Conservation (phyloP, 805 yeast species). For the Cyberlindnera euphorbiae region DNA sequence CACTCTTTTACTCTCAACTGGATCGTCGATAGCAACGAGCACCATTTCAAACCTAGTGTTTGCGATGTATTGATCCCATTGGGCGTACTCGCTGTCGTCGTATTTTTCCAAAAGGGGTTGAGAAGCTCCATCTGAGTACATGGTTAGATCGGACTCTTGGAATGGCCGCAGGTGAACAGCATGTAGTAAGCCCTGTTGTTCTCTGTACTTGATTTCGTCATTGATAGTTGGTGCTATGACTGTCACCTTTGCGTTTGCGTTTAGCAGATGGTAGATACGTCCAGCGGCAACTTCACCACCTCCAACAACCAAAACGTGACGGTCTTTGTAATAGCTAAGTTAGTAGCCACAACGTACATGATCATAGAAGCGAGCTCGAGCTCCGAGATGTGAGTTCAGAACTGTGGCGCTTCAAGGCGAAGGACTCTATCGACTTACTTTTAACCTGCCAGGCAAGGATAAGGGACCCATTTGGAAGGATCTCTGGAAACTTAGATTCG, state of each 20-base stretch:
- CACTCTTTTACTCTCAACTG: slow-evolving; percentile 49
- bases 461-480: slow-evolving; percentile 46
- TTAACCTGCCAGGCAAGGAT: slow-evolving; percentile 73
- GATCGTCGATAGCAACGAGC: slow-evolving; percentile 72
- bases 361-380: no score
- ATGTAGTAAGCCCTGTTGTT: slow-evolving; percentile 37
- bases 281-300: slow-evolving; percentile 76
- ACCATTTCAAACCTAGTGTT: slow-evolving; percentile 52
- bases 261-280: slow-evolving; percentile 58
- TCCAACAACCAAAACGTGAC: slow-evolving; percentile 69
- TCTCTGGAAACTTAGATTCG: slow-evolving; percentile 13
- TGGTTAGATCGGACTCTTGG: slow-evolving; percentile 38
- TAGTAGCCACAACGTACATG: no score
- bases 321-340: slow-evolving; percentile 30
- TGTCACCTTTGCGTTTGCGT: slow-evolving; percentile 67
- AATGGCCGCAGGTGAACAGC: slow-evolving; percentile 43
- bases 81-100: slow-evolving; percentile 21
- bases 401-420: slow-evolving; percentile 11
- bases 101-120: slow-evolving; percentile 10
- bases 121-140: slow-evolving; percentile 36
- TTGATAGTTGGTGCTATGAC: slow-evolving; percentile 48
- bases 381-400: no score
- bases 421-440: slow-evolving; percentile 33
- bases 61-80: slow-evolving; percentile 28
- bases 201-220: slow-evolving; percentile 30